Evolutionary conservation across 441 rosid species (phyloP).

Genomic region (Dalechampia spathulata): DNA sequence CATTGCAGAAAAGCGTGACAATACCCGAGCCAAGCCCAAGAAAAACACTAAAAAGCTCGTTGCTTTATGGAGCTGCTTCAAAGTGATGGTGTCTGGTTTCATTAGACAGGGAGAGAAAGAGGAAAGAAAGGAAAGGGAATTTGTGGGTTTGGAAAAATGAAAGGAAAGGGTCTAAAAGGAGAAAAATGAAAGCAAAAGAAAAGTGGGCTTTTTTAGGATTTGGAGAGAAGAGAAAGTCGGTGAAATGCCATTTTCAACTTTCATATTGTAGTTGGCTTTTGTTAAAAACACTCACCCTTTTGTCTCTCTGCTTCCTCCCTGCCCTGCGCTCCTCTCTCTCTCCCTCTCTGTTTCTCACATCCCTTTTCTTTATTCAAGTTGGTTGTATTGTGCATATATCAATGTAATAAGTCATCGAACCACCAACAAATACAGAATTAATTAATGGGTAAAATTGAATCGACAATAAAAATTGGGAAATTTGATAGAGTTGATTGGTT

Average conservation of each 20-base stretch:
- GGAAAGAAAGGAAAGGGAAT: neutral
- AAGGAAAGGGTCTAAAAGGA: neutral
- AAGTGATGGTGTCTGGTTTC: neutral
- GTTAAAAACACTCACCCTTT: slow-evolving; percentile 22
- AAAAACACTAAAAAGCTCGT: neutral
- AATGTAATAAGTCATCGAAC: too few relatives aligned
- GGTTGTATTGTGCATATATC: too few relatives aligned
- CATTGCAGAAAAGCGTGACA: neutral
- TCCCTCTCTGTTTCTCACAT: too few relatives aligned
- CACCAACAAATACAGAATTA: too few relatives aligned
- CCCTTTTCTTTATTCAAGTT: too few relatives aligned
- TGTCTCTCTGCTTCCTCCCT: slow-evolving; percentile 16
- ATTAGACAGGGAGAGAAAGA: neutral
- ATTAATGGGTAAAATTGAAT: too few relatives aligned
- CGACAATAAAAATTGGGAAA: neutral
- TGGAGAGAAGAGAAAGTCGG: slow-evolving; percentile 21
- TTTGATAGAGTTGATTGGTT: neutral
- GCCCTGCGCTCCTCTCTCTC: neutral
- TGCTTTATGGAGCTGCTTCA: neutral
- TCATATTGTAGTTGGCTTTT: slow-evolving; percentile 6
- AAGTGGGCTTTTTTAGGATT: slow-evolving; percentile 7
- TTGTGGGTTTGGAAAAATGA: neutral
- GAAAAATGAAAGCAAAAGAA: neutral
- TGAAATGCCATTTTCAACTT: slow-evolving; percentile 42
- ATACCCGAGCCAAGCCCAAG: slow-evolving; percentile 10